phyloP scores from a whole-genome alignment of 768 basidiomycete species.

The Phaffia australis region DNA sequence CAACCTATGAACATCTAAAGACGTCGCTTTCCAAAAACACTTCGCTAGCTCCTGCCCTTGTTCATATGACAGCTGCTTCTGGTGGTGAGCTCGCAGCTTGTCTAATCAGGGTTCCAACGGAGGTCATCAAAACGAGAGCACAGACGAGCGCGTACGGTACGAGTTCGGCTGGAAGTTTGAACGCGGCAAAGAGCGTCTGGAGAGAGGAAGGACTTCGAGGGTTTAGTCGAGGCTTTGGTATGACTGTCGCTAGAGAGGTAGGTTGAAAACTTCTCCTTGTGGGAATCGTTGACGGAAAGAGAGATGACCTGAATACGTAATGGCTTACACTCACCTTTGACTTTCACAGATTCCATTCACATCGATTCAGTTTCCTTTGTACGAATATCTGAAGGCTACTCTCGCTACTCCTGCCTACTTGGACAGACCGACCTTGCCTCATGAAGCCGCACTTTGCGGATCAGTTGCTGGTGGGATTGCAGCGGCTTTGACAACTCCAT shows the following conservation, averaged over 20 bases:
- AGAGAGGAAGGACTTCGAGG: conserved; percentile 58
- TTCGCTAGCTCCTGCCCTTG: conserved; percentile 45
- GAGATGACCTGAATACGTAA: neutral
- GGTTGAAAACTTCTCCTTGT: conserved; percentile 29
- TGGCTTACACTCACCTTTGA: neutral
- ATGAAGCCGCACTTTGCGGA: conserved; percentile 63
- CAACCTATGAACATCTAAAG: conserved; percentile 84
- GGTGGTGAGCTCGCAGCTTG: conserved; percentile 64
- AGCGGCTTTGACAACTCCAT: conserved; percentile 79
- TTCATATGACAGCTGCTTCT: conserved; percentile 49
- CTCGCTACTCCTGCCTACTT: conserved; percentile 47
- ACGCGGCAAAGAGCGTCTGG: conserved; percentile 36
- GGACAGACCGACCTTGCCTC: conserved; percentile 46
- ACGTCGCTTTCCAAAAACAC: conserved; percentile 34
- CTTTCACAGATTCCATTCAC: conserved; percentile 81
- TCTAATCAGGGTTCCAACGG: conserved; percentile 85
- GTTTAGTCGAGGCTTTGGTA: conserved; percentile 78
- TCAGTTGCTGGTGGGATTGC: conserved; percentile 82
- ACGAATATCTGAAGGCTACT: conserved; percentile 68
- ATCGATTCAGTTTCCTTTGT: conserved; percentile 88
- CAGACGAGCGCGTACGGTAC: conserved; percentile 70
- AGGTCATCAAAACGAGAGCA: conserved; percentile 85
- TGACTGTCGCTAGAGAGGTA: conserved; percentile 62
- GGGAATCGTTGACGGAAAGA: neutral
- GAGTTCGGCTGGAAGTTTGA: conserved; percentile 26